These are phyloP conservation scores for Russula emetica DNA, from an alignment of 768 basidiomycete genomes.

Conservation along the genomic window DNA sequence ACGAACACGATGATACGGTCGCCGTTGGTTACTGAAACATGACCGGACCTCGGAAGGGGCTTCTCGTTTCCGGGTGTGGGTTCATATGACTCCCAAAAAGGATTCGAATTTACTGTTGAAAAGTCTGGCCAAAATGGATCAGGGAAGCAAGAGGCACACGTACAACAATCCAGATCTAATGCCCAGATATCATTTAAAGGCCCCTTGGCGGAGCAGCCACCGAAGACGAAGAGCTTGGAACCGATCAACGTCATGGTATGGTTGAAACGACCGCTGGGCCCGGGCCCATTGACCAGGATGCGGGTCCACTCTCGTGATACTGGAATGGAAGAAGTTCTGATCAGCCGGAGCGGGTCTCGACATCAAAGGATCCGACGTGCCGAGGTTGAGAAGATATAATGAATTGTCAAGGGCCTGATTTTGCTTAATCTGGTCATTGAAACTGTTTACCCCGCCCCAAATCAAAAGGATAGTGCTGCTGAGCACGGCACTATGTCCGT, in stretches of 20 bases:
- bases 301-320: conserved; percentile 95
- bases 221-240: conserved; percentile 90
- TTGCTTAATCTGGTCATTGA: conserved; percentile 53
- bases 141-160: conserved; percentile 34
- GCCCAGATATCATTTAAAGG: conserved; percentile 94
- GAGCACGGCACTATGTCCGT: conserved; percentile 86
- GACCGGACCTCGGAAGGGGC: conserved; percentile 86
- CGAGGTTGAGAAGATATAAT: conserved; percentile 88
- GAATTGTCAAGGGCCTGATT: conserved; percentile 84
- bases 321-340: conserved; percentile 33
- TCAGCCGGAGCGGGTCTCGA: background rate
- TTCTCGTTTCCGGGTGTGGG: conserved; percentile 49
- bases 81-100: conserved; percentile 78
- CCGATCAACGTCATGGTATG: conserved; percentile 92
- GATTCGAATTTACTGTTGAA: conserved; percentile 65
- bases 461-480: conserved; percentile 94
- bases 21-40: conserved; percentile 41
- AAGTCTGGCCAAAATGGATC: conserved; percentile 14
- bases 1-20: no score
- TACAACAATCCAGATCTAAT: conserved; percentile 92
- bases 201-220: conserved; percentile 90
- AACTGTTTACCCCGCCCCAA: conserved; percentile 90
- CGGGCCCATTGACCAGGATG: conserved; percentile 68
- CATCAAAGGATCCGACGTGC: conserved; percentile 46
- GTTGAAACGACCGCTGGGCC: conserved; percentile 87